Conservation (phyloP, 768 basidiomycete genomes). For the Xanthoconium purpureum region DNA sequence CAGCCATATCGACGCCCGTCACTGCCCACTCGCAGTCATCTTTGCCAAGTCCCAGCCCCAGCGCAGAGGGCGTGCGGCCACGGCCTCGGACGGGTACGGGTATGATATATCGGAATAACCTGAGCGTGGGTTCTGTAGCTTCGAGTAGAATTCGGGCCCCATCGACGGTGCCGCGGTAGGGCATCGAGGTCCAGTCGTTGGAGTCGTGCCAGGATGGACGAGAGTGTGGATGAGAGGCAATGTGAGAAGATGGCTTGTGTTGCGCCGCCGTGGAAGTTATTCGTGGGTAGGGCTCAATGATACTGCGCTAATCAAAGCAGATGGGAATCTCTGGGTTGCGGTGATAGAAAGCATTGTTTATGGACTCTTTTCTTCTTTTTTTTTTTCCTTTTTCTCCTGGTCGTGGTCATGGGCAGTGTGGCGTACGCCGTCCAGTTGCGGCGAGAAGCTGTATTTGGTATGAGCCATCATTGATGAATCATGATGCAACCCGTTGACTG, state of each 20-base stretch:
- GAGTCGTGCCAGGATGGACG: background rate
- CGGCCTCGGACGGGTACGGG: constrained; percentile 64
- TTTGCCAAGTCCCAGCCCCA: constrained; percentile 11
- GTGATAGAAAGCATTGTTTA: constrained; percentile 6
- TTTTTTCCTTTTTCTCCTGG: background rate
- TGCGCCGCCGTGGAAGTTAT: constrained; percentile 10
- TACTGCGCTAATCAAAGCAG: background rate
- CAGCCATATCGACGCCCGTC: constrained; percentile 10
- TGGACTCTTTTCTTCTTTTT: background rate
- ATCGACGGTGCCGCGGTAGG: constrained; percentile 19
- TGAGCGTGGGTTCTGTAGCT: constrained; percentile 19
- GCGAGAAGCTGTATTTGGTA: constrained; percentile 11
- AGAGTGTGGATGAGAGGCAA: constrained; percentile 1
- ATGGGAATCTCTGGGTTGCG: constrained; percentile 7
- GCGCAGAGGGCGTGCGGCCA: constrained; percentile 33
- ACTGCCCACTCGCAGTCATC: constrained; percentile 20
- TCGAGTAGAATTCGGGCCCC: constrained; percentile 40
- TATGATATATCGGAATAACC: constrained; percentile 56
- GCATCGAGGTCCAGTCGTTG: background rate
- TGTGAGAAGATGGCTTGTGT: background rate
- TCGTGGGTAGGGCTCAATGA: constrained; percentile 6
- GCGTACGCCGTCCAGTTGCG: background rate
- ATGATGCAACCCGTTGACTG: constrained; percentile 3
- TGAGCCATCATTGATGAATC: constrained; percentile 1
- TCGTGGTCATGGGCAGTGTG: constrained; percentile 1